phyloP scores from a whole-genome alignment of 371 early-diverging fungal species.

The Lichtheimia ramosa region DNA sequence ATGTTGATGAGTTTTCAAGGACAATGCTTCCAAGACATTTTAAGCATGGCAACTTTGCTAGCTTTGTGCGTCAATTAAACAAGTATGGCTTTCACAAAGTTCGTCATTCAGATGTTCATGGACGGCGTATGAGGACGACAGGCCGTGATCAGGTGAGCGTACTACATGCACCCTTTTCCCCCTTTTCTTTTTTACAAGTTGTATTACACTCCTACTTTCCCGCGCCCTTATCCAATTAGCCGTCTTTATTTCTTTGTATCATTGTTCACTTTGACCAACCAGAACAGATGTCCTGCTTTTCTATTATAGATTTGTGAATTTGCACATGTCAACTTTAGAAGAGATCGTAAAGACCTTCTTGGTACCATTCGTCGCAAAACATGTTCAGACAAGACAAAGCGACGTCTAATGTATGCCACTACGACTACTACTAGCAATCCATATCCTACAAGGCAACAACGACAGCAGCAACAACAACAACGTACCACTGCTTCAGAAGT shows the following conservation, averaged over 20 bases:
- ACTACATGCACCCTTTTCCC: not conserved
- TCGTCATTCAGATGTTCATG: constrained; percentile 23
- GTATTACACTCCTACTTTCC: not conserved
- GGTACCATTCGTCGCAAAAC: constrained; percentile 64
- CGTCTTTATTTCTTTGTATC: no score
- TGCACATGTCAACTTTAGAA: constrained; percentile 72
- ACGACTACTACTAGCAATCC: not conserved
- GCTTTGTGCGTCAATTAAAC: constrained; percentile 96
- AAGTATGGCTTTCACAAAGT: constrained; percentile 96
- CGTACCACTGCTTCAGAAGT: not conserved
- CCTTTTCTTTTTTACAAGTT: not conserved
- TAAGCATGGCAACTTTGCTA: constrained; percentile 92
- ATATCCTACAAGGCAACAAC: not conserved
- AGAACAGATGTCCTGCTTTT: not conserved
- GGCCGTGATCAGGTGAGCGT: constrained; percentile 59
- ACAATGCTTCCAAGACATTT: constrained; percentile 81
- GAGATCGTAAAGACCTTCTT: constrained; percentile 62
- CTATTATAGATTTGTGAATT: constrained; percentile 74
- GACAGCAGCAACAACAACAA: not conserved
- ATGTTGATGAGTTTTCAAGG: constrained; percentile 73
- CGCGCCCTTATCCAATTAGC: not conserved
- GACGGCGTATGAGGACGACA: constrained; percentile 51
- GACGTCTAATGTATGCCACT: constrained; percentile 13
- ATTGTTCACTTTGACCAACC: no score
- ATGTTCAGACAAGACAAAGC: constrained; percentile 29